A percentile compares a stretch with the other conserved stretches of the same genome.
Evolutionary conservation across 768 basidiomycete genomes (phyloP).

Genomic region (Suillus lakei): DNA sequence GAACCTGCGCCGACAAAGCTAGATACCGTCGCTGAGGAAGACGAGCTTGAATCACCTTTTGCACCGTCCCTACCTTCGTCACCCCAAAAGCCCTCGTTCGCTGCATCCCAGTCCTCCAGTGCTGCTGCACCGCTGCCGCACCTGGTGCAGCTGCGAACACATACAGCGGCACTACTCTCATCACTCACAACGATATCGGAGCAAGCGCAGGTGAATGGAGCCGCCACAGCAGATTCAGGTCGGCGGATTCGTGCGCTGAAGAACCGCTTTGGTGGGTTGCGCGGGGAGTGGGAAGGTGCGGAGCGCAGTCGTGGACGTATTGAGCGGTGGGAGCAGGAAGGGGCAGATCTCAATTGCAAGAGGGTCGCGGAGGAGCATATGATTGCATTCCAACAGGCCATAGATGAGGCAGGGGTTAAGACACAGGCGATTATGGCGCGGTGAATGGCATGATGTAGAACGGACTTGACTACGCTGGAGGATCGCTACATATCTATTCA

Average conservation of each 20-base stretch:
- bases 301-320: constrained; percentile 78
- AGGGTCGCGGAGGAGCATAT: constrained; percentile 77
- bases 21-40: constrained; percentile 46
- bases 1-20: constrained; percentile 34
- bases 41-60: constrained; percentile 42
- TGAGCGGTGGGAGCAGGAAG: constrained; percentile 78
- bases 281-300: constrained; percentile 83
- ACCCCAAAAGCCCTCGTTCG: constrained; percentile 64
- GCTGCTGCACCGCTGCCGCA: constrained; percentile 22
- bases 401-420: constrained; percentile 74
- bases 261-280: constrained; percentile 82
- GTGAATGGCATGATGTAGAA: constrained; percentile 36
- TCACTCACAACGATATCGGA: constrained; percentile 82
- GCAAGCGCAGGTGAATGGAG: constrained; percentile 87
- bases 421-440: constrained; percentile 85
- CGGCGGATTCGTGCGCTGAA: constrained; percentile 85
- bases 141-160: constrained; percentile 70
- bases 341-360: constrained; percentile 42
- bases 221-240: constrained; percentile 83
- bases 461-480: neutral
- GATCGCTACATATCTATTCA: constrained; percentile 4
- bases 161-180: constrained; percentile 74
- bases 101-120: constrained; percentile 43
- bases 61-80: constrained; percentile 45
- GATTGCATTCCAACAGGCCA: constrained; percentile 71